phyloP scores from a whole-genome alignment of 2,329 filamentous ascomycete species.

The Cladosporium cucumerinum region DNA sequence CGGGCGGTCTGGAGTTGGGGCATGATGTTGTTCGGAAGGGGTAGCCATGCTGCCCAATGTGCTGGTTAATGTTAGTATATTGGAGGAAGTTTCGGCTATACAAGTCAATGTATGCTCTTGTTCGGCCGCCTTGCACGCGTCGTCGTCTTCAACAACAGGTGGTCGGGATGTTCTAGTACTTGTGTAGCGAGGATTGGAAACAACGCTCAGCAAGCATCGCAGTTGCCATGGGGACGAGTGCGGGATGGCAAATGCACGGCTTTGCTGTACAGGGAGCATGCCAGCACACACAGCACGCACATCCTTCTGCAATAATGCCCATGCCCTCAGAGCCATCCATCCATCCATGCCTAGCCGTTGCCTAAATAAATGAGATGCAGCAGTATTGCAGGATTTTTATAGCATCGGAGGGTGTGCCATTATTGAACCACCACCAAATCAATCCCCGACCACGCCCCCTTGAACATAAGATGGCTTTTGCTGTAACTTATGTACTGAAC shows the following conservation, averaged over 20 bases:
- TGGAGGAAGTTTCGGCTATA: slow-evolving; percentile 2
- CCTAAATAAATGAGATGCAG: not conserved
- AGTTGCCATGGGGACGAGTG: not conserved
- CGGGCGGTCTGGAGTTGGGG: slow-evolving; percentile 14
- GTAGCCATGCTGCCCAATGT: not conserved
- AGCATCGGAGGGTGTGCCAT: not conserved
- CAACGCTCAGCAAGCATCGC: not conserved
- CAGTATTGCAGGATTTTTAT: not conserved
- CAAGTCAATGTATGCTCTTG: slow-evolving; percentile 16
- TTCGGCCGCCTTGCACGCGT: slow-evolving; percentile 2
- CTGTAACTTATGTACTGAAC: not conserved
- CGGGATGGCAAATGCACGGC: not conserved
- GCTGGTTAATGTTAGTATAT: not conserved
- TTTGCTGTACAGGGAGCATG: not conserved
- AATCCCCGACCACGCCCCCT: not conserved
- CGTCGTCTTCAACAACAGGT: not conserved
- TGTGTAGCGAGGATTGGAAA: not conserved
- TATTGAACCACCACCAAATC: too few species aligned
- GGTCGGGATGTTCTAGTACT: not conserved
- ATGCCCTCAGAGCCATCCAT: too few species aligned
- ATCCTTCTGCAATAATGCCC: not conserved
- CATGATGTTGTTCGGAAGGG: slow-evolving; percentile 1
- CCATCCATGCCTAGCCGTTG: too few species aligned
- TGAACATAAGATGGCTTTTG: slow-evolving; percentile 9
- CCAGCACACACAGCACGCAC: not conserved